Evolutionary conservation across 2,329 filamentous ascomycete species (phyloP), one percentile per base, ranked within the genome.

Genomic region (Aspergillus versicolor): DNA sequence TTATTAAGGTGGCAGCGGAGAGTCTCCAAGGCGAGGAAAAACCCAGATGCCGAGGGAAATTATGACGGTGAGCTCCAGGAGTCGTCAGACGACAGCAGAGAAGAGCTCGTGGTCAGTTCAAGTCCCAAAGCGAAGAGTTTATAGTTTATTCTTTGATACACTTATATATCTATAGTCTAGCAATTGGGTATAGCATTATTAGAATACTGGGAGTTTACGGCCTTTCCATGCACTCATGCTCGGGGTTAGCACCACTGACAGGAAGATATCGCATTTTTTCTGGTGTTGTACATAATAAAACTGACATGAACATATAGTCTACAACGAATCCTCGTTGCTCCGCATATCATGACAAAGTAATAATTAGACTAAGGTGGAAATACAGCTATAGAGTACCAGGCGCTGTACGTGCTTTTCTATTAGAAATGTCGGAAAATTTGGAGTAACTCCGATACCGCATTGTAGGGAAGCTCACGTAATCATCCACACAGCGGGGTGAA

Each of bases 1-100:
- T 77, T 99, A 53, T 81, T 97, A 48, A 92, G 96, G 73, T 99
- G 94, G 93, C 86, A 88, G 65, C 85, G 86, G 77, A 79, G 84
- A 64, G 84, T 88, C 60, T 83, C 84, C 61, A 81, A 80, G 65
- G 84, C 85, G 41, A 85, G 83, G 24, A 80, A 88, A 63, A 78
- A 87, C 57, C 80, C 87, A 53, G 77, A 79, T 64, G 77, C 83
- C 3, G 74, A 82, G 44, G 85, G 84, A 58, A 79, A 88, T 61
- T 73, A 77, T 56, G 84, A 88, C 51, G 86, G 84, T 6, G 84
- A 73, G 32, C 61, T 53, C 4, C 56, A 65, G 9, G 69, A 71
- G n/a, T 63, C 59, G 24, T 62, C 61, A 3, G 67, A 69, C 42
- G 67, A 70, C 32, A 65, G 65, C 17, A 27, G 59, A 47, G 67